Evolutionary conservation across 306 rosid species (phyloP).

Genomic region (Pachyrhizus erosus): DNA sequence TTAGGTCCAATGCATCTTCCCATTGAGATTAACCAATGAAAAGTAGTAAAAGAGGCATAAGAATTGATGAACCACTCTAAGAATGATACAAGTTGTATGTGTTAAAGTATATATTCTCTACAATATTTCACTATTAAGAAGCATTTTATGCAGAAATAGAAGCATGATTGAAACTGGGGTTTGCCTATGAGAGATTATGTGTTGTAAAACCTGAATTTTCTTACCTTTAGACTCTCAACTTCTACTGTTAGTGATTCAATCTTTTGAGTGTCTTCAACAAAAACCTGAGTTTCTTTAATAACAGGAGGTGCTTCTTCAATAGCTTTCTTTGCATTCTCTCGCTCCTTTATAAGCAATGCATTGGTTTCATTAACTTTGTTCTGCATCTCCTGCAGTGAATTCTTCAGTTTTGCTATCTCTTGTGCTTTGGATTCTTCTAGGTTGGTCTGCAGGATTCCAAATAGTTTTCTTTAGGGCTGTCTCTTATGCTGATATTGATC

Average conservation of each 20-base stretch:
- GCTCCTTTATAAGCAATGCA: constrained; percentile 67
- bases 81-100: constrained; percentile 19
- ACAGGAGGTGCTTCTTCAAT: constrained; percentile 82
- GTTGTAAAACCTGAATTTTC: constrained; percentile 37
- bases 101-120: constrained; percentile 26
- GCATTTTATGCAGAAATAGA: constrained; percentile 29
- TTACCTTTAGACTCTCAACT: constrained; percentile 74
- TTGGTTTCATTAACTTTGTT: constrained; percentile 70
- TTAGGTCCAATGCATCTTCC: too few species aligned
- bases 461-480: constrained; percentile 35
- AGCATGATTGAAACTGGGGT: constrained; percentile 35
- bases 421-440: constrained; percentile 85
- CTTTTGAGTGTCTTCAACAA: constrained; percentile 80
- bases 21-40: constrained; percentile 25
- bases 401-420: constrained; percentile 80
- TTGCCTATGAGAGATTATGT: constrained; percentile 19
- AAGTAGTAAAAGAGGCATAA: constrained; percentile 13
- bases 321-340: constrained; percentile 68
- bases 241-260: constrained; percentile 72
- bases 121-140: constrained; percentile 22
- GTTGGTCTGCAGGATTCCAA: constrained; percentile 69
- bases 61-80: constrained; percentile 14
- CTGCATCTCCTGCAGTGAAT: constrained; percentile 71
- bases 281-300: constrained; percentile 74
- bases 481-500: constrained; percentile 35